Percentiles rank a stretch among this genome's conserved stretches.
Evolutionary conservation across 2,329 filamentous ascomycete species (phyloP).

Genomic region (Exophiala viscosa): DNA sequence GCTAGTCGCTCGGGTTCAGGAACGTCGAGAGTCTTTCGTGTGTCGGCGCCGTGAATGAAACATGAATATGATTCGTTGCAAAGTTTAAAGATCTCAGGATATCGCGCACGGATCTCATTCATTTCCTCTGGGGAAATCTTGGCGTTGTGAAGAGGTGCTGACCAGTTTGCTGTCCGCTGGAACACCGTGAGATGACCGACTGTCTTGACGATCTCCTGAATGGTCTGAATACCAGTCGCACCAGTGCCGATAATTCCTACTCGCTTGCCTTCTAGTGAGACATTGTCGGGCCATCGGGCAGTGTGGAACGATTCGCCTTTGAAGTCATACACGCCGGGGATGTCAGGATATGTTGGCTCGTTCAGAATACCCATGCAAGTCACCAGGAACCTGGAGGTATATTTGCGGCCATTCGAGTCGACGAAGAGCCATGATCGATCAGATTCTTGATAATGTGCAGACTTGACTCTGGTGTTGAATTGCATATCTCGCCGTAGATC

Average conservation of each 20-base stretch:
- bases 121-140: slow-evolving; percentile 50
- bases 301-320: slow-evolving; percentile 45
- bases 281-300: slow-evolving; percentile 58
- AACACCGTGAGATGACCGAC: slow-evolving; percentile 50
- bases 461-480: no score
- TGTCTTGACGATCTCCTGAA: slow-evolving; percentile 56
- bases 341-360: no score
- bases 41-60: slow-evolving; percentile 54
- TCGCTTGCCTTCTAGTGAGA: slow-evolving; percentile 55
- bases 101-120: slow-evolving; percentile 29
- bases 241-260: slow-evolving; percentile 63
- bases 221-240: slow-evolving; percentile 60
- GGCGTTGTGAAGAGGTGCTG: slow-evolving; percentile 56
- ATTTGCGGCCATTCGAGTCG: no score
- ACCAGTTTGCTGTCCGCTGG: slow-evolving; percentile 63
- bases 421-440: no score
- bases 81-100: slow-evolving; percentile 11
- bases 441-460: no score
- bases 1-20: slow-evolving; percentile 34
- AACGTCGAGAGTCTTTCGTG: slow-evolving; percentile 37
- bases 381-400: no score
- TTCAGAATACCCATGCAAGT: no score
- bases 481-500: no score
- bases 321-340: no score
- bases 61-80: slow-evolving; percentile 53